A percentile compares a stretch with the other conserved stretches of the same genome.
Evolutionary conservation across 805 yeast genomes (phyloP).

Genomic region (Saccharomycodes ludwigii): DNA sequence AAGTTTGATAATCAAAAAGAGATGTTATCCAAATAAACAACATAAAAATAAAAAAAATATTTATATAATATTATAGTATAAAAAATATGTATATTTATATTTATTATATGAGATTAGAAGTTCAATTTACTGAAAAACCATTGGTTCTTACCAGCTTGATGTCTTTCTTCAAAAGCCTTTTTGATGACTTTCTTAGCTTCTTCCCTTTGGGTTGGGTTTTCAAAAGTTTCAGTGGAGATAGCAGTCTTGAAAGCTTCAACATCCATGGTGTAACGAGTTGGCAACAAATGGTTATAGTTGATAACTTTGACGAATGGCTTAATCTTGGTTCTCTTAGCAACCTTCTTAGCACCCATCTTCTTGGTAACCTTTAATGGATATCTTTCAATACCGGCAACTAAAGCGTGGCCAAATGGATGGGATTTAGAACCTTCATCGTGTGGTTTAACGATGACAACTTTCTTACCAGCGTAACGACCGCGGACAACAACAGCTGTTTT

Average conservation of each 20-base stretch:
- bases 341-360: slow-evolving; percentile 89
- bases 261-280: slow-evolving; percentile 98
- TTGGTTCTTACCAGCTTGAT: slow-evolving; percentile 99
- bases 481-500: slow-evolving; percentile 89
- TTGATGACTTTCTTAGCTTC: slow-evolving; percentile 98
- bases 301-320: slow-evolving; percentile 98
- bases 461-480: slow-evolving; percentile 99
- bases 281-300: slow-evolving; percentile 99
- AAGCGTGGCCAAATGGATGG: slow-evolving; percentile 98
- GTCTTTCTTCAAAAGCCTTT: slow-evolving; percentile 99
- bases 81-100: too few relatives aligned
- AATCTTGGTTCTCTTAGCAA: slow-evolving; percentile 93
- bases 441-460: slow-evolving; percentile 97
- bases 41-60: too few relatives aligned
- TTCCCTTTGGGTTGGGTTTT: slow-evolving; percentile 96
- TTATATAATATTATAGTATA: too few relatives aligned
- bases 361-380: slow-evolving; percentile 95
- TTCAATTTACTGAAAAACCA: slow-evolving; percentile 99
- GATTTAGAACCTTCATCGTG: slow-evolving; percentile 98
- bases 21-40: too few relatives aligned
- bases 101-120: too few relatives aligned
- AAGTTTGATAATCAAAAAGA: too few relatives aligned
- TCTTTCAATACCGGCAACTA: slow-evolving; percentile 98
- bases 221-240: slow-evolving; percentile 86
- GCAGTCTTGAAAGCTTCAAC: slow-evolving; percentile 89